phyloP scores from a whole-genome alignment of 129 eudicot species.

The Artemisia tridentata region DNA sequence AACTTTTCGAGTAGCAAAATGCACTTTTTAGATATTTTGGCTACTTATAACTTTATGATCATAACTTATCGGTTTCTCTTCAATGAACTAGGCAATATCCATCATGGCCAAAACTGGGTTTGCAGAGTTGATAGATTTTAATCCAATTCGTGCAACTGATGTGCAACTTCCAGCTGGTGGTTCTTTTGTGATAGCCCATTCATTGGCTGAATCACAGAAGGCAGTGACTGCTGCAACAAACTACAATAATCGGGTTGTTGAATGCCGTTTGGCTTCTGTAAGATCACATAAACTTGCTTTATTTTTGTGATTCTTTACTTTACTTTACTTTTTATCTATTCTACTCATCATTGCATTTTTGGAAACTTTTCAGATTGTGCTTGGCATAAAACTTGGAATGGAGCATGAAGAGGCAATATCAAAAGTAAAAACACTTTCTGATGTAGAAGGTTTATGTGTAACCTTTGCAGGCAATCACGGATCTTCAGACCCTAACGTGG shows the following conservation, averaged over 20 bases:
- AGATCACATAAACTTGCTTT: conserved; percentile 23
- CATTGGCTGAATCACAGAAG: conserved; percentile 87
- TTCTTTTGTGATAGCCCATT: conserved; percentile 80
- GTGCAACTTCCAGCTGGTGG: conserved; percentile 90
- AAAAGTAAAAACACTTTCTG: conserved; percentile 81
- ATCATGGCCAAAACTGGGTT: conserved; percentile 88
- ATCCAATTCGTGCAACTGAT: conserved; percentile 86
- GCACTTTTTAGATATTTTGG: neutral
- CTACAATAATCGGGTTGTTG: conserved; percentile 89
- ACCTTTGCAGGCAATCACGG: conserved; percentile 68
- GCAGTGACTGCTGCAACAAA: conserved; percentile 96
- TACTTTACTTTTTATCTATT: neutral
- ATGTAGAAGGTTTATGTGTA: conserved; percentile 88
- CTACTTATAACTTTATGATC: no score
- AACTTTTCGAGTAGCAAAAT: neutral
- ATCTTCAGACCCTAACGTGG: conserved; percentile 82
- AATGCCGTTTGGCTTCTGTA: conserved; percentile 87
- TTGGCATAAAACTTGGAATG: conserved; percentile 89
- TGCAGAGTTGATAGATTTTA: conserved; percentile 87
- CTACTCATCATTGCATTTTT: neutral
- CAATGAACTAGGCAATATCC: conserved; percentile 66
- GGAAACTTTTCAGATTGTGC: conserved; percentile 60
- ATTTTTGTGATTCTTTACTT: neutral
- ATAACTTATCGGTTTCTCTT: conserved; percentile 3
- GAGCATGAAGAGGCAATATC: conserved; percentile 69